A percentile compares a stretch with the other conserved stretches of the same genome.
Evolutionary conservation across 495 filamentous ascomycete species (phyloP).

Genomic region (Tetracladium marchalianum): DNA sequence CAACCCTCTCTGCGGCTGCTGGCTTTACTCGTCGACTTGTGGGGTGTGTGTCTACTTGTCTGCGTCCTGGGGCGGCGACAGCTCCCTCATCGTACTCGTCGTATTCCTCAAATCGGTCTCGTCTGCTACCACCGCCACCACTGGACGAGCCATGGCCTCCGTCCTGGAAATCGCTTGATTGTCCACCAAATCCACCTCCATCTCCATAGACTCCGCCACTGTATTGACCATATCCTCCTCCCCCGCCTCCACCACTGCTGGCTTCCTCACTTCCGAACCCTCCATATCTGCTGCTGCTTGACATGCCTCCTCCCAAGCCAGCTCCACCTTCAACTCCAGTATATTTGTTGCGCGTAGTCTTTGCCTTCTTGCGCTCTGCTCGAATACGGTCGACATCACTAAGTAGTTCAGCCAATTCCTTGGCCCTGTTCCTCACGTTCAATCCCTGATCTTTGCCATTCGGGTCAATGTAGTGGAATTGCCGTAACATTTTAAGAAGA

Average conservation of each 20-base stretch:
- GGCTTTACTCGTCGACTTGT: slow-evolving; percentile 25
- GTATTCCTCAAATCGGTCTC: slow-evolving; percentile 90
- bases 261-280: slow-evolving; percentile 73
- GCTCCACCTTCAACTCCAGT: slow-evolving; percentile 81
- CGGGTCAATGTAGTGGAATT: slow-evolving; percentile 94
- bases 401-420: slow-evolving; percentile 88
- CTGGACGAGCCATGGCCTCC: slow-evolving; percentile 23
- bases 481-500: slow-evolving; percentile 93
- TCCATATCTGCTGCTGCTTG: slow-evolving; percentile 55
- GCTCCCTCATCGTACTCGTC: slow-evolving; percentile 87
- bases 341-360: slow-evolving; percentile 84
- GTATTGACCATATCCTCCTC: slow-evolving; percentile 68
- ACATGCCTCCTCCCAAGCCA: slow-evolving; percentile 41
- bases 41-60: slow-evolving; percentile 28
- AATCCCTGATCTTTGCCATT: slow-evolving; percentile 98
- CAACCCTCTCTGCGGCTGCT: slow-evolving; percentile 8
- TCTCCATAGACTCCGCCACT: slow-evolving; percentile 88
- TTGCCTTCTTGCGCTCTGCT: slow-evolving; percentile 87
- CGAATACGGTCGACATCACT: slow-evolving; percentile 91
- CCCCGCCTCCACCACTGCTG: slow-evolving; percentile 55
- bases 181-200: slow-evolving; percentile 75
- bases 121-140: slow-evolving; percentile 32
- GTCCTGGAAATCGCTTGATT: slow-evolving; percentile 60
- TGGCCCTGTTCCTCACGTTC: slow-evolving; percentile 93
- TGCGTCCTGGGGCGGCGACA: slow-evolving; percentile 26